Percentiles rank a stretch among this genome's conserved stretches.
Conservation (phyloP, 805 yeast species). For the Monosporozyma solicola region DNA sequence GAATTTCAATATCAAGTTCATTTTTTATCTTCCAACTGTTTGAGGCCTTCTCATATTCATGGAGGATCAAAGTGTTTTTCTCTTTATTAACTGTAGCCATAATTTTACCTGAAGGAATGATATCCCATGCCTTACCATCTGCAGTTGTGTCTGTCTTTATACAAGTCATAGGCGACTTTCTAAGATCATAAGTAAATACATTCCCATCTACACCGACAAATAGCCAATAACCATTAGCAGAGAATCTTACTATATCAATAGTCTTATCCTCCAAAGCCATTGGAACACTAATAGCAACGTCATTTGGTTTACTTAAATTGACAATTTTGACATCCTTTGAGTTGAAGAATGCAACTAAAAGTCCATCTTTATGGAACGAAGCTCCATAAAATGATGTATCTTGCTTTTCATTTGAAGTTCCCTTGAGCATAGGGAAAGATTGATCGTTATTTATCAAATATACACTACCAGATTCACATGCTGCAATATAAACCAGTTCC, state of each 20-base stretch:
- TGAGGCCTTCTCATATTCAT: slow-evolving; percentile 6
- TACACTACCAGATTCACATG: neutral
- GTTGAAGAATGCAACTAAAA: slow-evolving; percentile 23
- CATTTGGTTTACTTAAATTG: slow-evolving; percentile 11
- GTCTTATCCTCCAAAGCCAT: slow-evolving; percentile 2
- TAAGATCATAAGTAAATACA: slow-evolving; percentile 21
- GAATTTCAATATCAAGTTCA: neutral
- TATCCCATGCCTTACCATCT: neutral
- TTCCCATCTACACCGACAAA: slow-evolving; percentile 12
- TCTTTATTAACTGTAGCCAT: neutral
- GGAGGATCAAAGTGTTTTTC: neutral
- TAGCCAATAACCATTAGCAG: slow-evolving; percentile 29
- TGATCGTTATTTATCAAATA: neutral
- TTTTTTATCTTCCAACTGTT: slow-evolving; percentile 7
- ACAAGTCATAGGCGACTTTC: slow-evolving; percentile 12
- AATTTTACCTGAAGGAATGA: slow-evolving; percentile 1
- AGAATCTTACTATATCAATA: slow-evolving; percentile 14
- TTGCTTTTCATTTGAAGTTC: neutral
- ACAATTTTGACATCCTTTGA: slow-evolving; percentile 5
- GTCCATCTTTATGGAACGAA: slow-evolving; percentile 33
- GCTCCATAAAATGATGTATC: neutral
- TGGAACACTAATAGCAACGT: slow-evolving; percentile 8
- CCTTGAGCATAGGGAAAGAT: neutral
- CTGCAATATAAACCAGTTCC: neutral
- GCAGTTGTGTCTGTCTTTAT: neutral